Percentiles rank a stretch among this genome's conserved stretches.
Evolutionary conservation across 306 rosid species (phyloP).

Genomic region (Rosa rugosa): DNA sequence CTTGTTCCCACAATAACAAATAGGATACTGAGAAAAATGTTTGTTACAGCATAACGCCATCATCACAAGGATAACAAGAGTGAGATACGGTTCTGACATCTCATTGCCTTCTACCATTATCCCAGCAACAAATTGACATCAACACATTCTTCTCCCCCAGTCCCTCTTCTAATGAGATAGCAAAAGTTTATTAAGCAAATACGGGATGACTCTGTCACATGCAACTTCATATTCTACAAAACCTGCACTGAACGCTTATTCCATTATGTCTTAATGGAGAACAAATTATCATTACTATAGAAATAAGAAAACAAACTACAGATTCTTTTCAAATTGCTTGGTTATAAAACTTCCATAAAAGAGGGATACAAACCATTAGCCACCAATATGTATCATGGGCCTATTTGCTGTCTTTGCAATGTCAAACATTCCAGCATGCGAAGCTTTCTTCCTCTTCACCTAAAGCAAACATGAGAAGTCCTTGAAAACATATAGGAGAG

Average conservation of each 20-base stretch:
- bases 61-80: background rate
- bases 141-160: background rate
- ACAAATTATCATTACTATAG: background rate
- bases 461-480: constrained; percentile 28
- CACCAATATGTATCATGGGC: constrained; percentile 98
- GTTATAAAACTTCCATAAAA: background rate
- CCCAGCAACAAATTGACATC: background rate
- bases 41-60: background rate
- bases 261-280: background rate
- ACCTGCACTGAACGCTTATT: background rate
- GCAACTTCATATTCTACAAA: background rate
- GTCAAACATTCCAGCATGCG: constrained; percentile 95
- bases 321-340: background rate
- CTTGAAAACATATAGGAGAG: background rate
- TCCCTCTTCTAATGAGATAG: background rate
- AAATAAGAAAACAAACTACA: background rate
- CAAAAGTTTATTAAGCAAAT: background rate
- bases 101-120: background rate
- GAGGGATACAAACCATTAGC: constrained; percentile 48
- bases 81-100: background rate
- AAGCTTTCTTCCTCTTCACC: constrained; percentile 95
- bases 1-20: background rate
- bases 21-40: background rate
- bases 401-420: constrained; percentile 86
- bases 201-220: background rate